phyloP scores from a whole-genome alignment of 2,329 filamentous ascomycete genomes.

The Meredithiella fracta region DNA sequence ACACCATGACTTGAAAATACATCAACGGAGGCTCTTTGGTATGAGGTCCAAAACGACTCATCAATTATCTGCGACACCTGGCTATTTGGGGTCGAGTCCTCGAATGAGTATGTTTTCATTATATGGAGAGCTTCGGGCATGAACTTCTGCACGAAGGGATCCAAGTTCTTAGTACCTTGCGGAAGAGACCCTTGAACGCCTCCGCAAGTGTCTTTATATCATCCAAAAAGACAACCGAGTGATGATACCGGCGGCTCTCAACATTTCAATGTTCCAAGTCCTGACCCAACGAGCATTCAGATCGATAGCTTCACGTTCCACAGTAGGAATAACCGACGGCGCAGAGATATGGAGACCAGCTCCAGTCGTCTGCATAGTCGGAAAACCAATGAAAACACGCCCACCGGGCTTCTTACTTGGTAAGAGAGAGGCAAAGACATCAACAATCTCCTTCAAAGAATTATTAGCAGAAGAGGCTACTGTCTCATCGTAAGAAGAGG shows the following conservation, averaged over 20 bases:
- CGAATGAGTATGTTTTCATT: slow-evolving; percentile 73
- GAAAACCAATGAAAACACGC: slow-evolving; percentile 92
- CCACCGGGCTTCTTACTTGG: slow-evolving; percentile 69
- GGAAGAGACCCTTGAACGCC: slow-evolving; percentile 35
- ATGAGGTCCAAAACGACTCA: slow-evolving; percentile 91
- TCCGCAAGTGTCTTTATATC: slow-evolving; percentile 65
- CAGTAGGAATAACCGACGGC: slow-evolving; percentile 89
- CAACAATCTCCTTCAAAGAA: slow-evolving; percentile 31
- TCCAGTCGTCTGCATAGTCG: slow-evolving; percentile 91
- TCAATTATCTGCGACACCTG: slow-evolving; percentile 77
- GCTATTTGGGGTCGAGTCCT: slow-evolving; percentile 74
- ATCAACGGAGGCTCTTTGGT: slow-evolving; percentile 66
- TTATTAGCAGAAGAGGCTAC: slow-evolving; percentile 44
- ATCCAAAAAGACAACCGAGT: slow-evolving; percentile 74
- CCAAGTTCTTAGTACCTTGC: slow-evolving; percentile 37
- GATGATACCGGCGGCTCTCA: slow-evolving; percentile 79
- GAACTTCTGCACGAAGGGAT: slow-evolving; percentile 47
- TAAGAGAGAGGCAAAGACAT: slow-evolving; percentile 80
- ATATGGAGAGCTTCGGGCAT: slow-evolving; percentile 69
- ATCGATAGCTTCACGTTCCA: slow-evolving; percentile 92
- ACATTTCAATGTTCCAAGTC: slow-evolving; percentile 88
- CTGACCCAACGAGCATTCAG: slow-evolving; percentile 89
- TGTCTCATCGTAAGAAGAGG: slow-evolving; percentile 75
- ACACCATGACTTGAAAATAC: slow-evolving; percentile 79
- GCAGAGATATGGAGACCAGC: slow-evolving; percentile 88